Evolutionary conservation across 306 rosid species (phyloP).

Genomic region (Carpinus viminea): DNA sequence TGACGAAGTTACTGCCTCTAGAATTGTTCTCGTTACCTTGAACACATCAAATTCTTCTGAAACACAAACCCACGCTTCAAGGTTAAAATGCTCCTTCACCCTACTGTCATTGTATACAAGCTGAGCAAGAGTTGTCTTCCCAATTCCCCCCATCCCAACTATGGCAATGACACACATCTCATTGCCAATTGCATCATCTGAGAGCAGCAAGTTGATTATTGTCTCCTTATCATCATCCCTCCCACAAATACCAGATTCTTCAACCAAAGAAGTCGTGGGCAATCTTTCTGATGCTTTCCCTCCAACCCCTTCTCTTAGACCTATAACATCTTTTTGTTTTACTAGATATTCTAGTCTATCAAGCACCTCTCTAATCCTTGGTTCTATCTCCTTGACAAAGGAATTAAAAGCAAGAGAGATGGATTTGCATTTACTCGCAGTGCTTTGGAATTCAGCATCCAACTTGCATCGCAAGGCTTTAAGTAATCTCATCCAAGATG

Average conservation of each 20-base stretch:
- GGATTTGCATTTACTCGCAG: not conserved
- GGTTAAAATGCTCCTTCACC: slow-evolving; percentile 1
- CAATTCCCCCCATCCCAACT: slow-evolving; percentile 26
- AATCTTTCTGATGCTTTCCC: not conserved
- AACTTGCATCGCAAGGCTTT: not conserved
- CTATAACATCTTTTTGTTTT: not conserved
- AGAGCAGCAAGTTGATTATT: not conserved
- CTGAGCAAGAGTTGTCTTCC: slow-evolving; percentile 13
- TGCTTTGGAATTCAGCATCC: not conserved
- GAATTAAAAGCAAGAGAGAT: not conserved
- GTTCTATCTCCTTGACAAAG: not conserved
- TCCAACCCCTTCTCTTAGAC: not conserved
- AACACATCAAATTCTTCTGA: slow-evolving; percentile 14
- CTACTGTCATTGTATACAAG: slow-evolving; percentile 16
- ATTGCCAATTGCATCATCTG: not conserved
- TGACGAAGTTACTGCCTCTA: slow-evolving; percentile 9
- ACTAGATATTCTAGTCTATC: not conserved
- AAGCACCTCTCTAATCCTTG: not conserved
- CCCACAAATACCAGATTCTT: not conserved
- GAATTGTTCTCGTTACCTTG: slow-evolving; percentile 6
- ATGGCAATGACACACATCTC: slow-evolving; percentile 9
- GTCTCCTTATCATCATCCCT: slow-evolving; percentile 14
- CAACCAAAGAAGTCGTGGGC: not conserved
- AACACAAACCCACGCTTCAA: slow-evolving; percentile 19
- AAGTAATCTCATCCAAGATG: slow-evolving; percentile 2